Evolutionary conservation across 306 rosid genomes (phyloP), one percentile per base, ranked within the genome.

Genomic region (Calophaca sinica): DNA sequence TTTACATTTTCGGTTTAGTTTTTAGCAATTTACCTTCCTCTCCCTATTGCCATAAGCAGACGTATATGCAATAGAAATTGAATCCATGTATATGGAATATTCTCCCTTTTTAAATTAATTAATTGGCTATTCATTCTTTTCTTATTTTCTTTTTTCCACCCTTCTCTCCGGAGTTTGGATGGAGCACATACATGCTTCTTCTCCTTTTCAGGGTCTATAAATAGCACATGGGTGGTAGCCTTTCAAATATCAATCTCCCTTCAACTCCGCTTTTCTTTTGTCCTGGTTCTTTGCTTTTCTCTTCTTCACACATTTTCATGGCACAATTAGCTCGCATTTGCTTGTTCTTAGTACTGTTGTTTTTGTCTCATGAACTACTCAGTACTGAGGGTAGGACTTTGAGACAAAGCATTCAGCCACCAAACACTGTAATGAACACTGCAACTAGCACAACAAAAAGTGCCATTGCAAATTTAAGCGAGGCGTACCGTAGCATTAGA

Each of bases 301-400:
- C 31, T 15, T 9, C 4, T 28, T 74, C 76, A 50, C 35, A 74
- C 67, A 26, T 70, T 74, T 39, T 32, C 35, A 93, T 90, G 98
- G 93, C 86, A 48, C 65, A 72, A 65, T 64, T 75, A n/a, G 52
- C 55, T 41, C 78, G 59, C 63, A 70, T 83, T 70, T 77, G 67
- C 84, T 72, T 90, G 7, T 59, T 84, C 77, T 64, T 90, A 48
- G 29, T 75, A 0, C 41, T 90, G 52, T 14, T 87, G 60, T 48
- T 93, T 73, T 81, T 89, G 63, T 86, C 80, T 51, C 81, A 72
- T 53, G 88, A 80, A 65, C 75, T 89, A 31, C 35, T 75, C n/a
- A 20, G 52, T 11, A 66, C n/a, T 33, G 89, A 91, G 62, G 97
- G 87, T 57, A 89, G 92, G 31, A 81, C 60, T 36, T 20, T 86